Conservation (phyloP, 495 filamentous ascomycete genomes). For the Aspergillus kassunensis region DNA sequence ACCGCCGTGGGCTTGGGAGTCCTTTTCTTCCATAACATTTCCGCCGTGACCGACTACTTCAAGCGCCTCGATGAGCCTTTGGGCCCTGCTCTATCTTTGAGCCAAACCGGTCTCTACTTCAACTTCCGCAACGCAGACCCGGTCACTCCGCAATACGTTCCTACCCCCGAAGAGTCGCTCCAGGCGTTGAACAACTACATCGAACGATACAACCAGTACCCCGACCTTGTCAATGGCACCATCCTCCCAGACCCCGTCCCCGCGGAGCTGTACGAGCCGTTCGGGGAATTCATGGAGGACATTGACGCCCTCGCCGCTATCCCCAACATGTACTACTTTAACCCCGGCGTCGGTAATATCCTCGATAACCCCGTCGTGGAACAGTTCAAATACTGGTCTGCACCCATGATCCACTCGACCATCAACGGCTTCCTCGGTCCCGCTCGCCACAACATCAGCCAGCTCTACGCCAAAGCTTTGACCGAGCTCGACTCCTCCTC, state of each 20-base stretch:
- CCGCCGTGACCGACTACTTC: slow-evolving; percentile 36
- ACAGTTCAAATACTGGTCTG: no score
- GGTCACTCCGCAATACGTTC: no score
- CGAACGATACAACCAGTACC: no score
- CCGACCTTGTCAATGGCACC: no score
- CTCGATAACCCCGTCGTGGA: slow-evolving; percentile 30
- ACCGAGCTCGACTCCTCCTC: no score
- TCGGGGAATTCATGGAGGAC: slow-evolving; percentile 39
- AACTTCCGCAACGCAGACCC: slow-evolving; percentile 38
- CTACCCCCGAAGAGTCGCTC: slow-evolving; percentile 20
- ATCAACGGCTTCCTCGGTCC: no score
- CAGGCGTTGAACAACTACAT: no score
- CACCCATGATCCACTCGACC: no score
- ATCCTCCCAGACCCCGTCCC: slow-evolving; percentile 38
- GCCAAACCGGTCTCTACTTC: no score
- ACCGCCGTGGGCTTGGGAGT: slow-evolving; percentile 36
- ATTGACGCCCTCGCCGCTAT: slow-evolving; percentile 34
- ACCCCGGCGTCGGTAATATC: slow-evolving; percentile 35
- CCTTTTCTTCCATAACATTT: slow-evolving; percentile 32
- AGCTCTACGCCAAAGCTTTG: no score
- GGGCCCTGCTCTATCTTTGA: no score
- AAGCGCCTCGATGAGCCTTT: slow-evolving; percentile 31
- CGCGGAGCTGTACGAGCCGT: slow-evolving; percentile 41
- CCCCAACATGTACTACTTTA: slow-evolving; percentile 20
- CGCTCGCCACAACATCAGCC: no score